A percentile compares a stretch with the other conserved stretches of the same genome.
Evolutionary conservation across 768 basidiomycete genomes (phyloP).

Genomic region (Dacryopinax primogenitus): DNA sequence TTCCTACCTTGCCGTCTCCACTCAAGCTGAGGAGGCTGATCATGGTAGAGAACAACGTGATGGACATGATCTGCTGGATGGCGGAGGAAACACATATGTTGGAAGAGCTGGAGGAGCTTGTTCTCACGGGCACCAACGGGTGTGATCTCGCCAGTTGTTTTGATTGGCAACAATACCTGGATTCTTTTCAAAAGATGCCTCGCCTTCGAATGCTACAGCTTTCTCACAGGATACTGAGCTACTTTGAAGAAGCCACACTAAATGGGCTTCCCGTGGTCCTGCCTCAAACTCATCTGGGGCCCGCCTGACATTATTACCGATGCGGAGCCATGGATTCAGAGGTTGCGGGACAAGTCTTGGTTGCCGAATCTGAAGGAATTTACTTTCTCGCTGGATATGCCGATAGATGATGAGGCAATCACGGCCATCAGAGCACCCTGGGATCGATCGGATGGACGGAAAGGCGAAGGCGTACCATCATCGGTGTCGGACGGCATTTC

Average conservation of each 20-base stretch:
- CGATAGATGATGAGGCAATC: not conserved
- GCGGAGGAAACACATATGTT: not conserved
- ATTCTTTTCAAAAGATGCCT: too few species aligned
- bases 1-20: not conserved
- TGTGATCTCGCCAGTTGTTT: not conserved
- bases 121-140: not conserved
- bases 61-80: not conserved
- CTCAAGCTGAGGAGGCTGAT: not conserved
- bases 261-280: too few species aligned
- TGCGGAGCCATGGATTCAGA: not conserved
- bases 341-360: not conserved
- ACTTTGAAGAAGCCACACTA: too few species aligned
- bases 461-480: too few species aligned
- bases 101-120: not conserved
- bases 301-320: not conserved
- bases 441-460: too few species aligned
- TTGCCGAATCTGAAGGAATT: not conserved
- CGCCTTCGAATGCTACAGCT: too few species aligned
- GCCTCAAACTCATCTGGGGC: not conserved
- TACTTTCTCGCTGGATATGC: not conserved
- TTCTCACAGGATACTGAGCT: too few species aligned
- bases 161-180: too few species aligned
- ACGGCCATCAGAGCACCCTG: too few species aligned
- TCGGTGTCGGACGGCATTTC: too few species aligned
- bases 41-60: not conserved